These are phyloP conservation scores for Papilionanthe hybrid DNA, from an alignment of 116 monocot species.

Conservation along the genomic window DNA sequence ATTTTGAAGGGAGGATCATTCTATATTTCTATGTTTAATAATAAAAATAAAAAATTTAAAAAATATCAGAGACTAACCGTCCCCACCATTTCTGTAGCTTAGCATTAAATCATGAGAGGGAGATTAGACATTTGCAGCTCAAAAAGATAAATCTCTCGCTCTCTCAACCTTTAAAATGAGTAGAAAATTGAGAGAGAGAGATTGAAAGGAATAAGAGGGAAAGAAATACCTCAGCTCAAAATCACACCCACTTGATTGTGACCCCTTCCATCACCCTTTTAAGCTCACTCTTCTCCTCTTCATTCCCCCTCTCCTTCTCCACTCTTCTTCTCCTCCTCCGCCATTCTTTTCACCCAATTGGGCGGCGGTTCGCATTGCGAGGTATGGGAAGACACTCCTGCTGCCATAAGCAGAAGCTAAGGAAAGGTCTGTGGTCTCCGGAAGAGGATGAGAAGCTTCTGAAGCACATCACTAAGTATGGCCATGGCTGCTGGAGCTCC, in stretches of 20 bases:
- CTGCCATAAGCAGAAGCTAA: constrained; percentile 86
- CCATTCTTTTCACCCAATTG: neutral
- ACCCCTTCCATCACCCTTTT: constrained; percentile 15
- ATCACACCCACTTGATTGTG: constrained; percentile 33
- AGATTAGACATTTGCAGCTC: constrained; percentile 13
- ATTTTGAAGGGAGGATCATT: neutral
- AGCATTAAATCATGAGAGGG: constrained; percentile 17
- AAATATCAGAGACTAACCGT: constrained; percentile 10
- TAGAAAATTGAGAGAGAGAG: neutral
- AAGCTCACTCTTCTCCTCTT: constrained; percentile 6
- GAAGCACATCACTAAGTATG: constrained; percentile 68
- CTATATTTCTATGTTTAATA: constrained; percentile 1
- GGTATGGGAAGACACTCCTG: constrained; percentile 80
- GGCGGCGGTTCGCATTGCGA: neutral
- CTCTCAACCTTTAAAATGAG: constrained; percentile 5
- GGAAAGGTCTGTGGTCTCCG: constrained; percentile 92
- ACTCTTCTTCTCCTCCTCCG: neutral
- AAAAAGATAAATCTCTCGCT: constrained; percentile 1
- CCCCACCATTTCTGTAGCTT: constrained; percentile 15
- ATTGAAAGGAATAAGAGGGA: neutral
- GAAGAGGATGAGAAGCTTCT: constrained; percentile 92
- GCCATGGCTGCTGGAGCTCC: constrained; percentile 94
- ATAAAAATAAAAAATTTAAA: neutral
- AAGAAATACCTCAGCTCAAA: constrained; percentile 15
- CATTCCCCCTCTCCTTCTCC: neutral